Conservation (phyloP, 495 filamentous ascomycete species). For the Aspergillus conjunctus region DNA sequence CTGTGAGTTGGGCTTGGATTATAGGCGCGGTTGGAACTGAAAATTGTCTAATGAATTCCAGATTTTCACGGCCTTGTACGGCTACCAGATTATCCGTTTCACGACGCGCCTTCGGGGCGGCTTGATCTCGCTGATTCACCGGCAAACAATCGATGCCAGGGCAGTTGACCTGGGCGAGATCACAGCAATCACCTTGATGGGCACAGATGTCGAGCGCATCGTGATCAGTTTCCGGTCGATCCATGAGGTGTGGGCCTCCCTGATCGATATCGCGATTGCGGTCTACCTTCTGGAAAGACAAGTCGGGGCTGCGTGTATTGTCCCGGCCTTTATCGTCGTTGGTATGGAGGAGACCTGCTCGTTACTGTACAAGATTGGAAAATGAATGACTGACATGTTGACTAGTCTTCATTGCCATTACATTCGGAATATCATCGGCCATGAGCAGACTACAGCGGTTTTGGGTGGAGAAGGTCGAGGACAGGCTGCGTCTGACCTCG, state of each 20-base stretch:
- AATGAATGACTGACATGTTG: not conserved
- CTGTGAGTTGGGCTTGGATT: not conserved
- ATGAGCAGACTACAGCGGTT: conserved; percentile 1
- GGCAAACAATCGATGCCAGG: conserved; percentile 2
- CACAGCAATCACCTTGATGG: conserved; percentile 9
- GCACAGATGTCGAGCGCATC: conserved; percentile 15
- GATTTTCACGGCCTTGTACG: conserved; percentile 4
- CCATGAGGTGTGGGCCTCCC: conserved; percentile 10
- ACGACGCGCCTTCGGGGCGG: conserved; percentile 4
- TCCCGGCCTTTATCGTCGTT: conserved; percentile 4
- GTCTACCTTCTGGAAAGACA: conserved; percentile 8
- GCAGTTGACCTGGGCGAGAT: not conserved
- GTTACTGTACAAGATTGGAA: not conserved
- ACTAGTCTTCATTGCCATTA: conserved; percentile 6
- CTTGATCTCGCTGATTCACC: conserved; percentile 10
- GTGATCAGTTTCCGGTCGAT: not conserved
- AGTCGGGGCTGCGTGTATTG: conserved; percentile 9
- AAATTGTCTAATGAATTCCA: not conserved
- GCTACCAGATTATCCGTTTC: conserved; percentile 8
- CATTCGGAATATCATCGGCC: conserved; percentile 4
- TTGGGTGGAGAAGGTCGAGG: conserved; percentile 13
- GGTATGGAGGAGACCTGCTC: not conserved
- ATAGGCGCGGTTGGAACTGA: too few relatives aligned
- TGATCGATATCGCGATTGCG: conserved; percentile 8
- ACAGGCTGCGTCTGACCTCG: not conserved